These are phyloP conservation scores for Kodamaea fukazawae DNA, from an alignment of 805 yeast species.

Conservation along the genomic window DNA sequence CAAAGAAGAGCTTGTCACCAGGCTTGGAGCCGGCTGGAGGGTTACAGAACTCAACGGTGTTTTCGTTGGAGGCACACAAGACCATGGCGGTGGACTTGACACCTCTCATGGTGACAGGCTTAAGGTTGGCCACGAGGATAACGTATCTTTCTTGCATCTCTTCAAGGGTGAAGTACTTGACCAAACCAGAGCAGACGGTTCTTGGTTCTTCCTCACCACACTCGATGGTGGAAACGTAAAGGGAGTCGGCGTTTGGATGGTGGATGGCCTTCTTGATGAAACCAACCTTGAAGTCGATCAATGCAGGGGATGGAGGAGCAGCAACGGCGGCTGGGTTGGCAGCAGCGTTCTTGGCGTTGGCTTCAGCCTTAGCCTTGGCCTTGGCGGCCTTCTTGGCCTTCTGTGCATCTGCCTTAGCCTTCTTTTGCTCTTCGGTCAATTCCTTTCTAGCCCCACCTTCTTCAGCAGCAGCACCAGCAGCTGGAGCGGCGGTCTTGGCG, in stretches of 20 bases:
- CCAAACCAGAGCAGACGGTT: slow-evolving; percentile 97
- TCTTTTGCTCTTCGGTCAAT: slow-evolving; percentile 42
- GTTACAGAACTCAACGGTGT: slow-evolving; percentile 82
- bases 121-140: slow-evolving; percentile 89
- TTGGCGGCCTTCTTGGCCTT: slow-evolving; percentile 63
- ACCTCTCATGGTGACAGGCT: slow-evolving; percentile 98
- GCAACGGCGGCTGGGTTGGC: slow-evolving; percentile 48
- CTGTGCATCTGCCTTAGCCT: slow-evolving; percentile 52
- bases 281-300: slow-evolving; percentile 93
- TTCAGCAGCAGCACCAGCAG: slow-evolving; percentile 25
- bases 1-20: slow-evolving; percentile 96
- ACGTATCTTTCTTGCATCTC: slow-evolving; percentile 94
- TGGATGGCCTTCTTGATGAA: slow-evolving; percentile 93
- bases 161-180: slow-evolving; percentile 82
- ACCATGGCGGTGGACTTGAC: slow-evolving; percentile 96
- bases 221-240: slow-evolving; percentile 94
- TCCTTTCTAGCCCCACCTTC: slow-evolving; percentile 20
- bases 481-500: slow-evolving; percentile 41
- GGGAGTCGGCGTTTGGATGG: slow-evolving; percentile 97
- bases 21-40: slow-evolving; percentile 93
- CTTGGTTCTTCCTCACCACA: slow-evolving; percentile 98
- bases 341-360: slow-evolving; percentile 45
- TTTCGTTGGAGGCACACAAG: slow-evolving; percentile 80
- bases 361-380: slow-evolving; percentile 57
- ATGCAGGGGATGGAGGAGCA: slow-evolving; percentile 73